phyloP scores from a whole-genome alignment of 169 alveolate species.

The Eimeria maxima region DNA sequence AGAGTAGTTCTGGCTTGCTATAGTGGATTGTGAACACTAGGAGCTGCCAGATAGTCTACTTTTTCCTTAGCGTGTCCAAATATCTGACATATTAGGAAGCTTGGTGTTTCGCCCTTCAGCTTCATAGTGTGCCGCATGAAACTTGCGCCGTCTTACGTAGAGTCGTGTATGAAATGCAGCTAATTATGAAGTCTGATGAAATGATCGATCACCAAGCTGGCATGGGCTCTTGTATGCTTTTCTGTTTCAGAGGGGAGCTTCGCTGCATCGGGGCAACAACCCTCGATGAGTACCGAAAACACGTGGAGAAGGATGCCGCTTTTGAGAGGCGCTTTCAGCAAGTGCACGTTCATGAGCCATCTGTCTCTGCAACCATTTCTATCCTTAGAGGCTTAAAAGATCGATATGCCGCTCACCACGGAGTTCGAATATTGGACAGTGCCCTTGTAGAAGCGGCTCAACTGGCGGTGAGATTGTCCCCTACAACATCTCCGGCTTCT shows the following conservation, averaged over 20 bases:
- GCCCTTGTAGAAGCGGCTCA: constrained; percentile 94
- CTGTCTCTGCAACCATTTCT: constrained; percentile 93
- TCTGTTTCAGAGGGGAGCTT: constrained; percentile 63
- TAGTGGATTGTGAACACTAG: not conserved
- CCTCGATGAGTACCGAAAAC: constrained; percentile 93
- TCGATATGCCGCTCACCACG: constrained; percentile 94
- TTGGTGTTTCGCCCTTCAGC: not conserved
- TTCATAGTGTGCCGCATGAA: not conserved
- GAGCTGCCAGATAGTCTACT: not conserved
- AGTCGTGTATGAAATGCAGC: no score
- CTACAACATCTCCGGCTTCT: not conserved
- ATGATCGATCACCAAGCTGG: not conserved
- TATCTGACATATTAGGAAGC: no score
- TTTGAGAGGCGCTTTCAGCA: constrained; percentile 95
- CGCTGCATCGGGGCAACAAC: constrained; percentile 94
- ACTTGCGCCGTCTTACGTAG: not conserved
- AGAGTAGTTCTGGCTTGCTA: not conserved
- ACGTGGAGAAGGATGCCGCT: constrained; percentile 95
- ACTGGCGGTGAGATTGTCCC: constrained; percentile 87
- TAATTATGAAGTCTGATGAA: not conserved
- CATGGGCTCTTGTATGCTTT: no score
- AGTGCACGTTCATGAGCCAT: constrained; percentile 91
- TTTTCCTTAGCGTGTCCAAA: not conserved
- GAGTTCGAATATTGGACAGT: constrained; percentile 93
- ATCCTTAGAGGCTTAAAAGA: constrained; percentile 93